Evolutionary conservation across 495 filamentous ascomycete genomes (phyloP).

Genomic region (Hamigera avellanea): DNA sequence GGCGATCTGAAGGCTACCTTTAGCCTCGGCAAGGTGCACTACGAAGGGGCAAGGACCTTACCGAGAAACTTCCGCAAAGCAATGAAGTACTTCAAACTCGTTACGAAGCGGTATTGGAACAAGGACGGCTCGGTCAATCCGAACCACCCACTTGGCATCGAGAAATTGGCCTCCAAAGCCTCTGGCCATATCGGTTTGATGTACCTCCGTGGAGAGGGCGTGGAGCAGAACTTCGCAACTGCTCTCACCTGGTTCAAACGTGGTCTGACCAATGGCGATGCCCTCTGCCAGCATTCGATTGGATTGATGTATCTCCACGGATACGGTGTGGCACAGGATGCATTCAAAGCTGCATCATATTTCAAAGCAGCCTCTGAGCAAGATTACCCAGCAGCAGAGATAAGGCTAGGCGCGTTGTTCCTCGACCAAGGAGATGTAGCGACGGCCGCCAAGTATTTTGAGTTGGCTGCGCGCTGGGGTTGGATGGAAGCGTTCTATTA

Average conservation of each 20-base stretch:
- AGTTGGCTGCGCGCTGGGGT: conserved; percentile 77
- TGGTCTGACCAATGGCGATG: conserved; percentile 67
- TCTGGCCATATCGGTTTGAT: conserved; percentile 88
- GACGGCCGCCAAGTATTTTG: conserved; percentile 77
- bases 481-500: conserved; percentile 94
- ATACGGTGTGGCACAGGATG: conserved; percentile 64
- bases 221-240: conserved; percentile 62
- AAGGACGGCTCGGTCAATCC: conserved; percentile 54
- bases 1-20: conserved; percentile 89
- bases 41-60: conserved; percentile 72
- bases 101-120: conserved; percentile 81
- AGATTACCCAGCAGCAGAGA: conserved; percentile 73
- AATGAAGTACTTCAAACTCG: conserved; percentile 68
- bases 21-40: conserved; percentile 77
- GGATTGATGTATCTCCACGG: conserved; percentile 84
- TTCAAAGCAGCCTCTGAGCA: conserved; percentile 78
- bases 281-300: conserved; percentile 74
- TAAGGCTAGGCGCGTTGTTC: conserved; percentile 73
- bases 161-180: conserved; percentile 78
- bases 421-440: conserved; percentile 76
- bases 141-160: conserved; percentile 43
- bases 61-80: conserved; percentile 63
- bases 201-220: conserved; percentile 86
- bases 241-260: conserved; percentile 81
- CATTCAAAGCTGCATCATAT: conserved; percentile 60